Evolutionary conservation across 176 grass and related monocot genomes (phyloP).

Genomic region (Avena atlantica): DNA sequence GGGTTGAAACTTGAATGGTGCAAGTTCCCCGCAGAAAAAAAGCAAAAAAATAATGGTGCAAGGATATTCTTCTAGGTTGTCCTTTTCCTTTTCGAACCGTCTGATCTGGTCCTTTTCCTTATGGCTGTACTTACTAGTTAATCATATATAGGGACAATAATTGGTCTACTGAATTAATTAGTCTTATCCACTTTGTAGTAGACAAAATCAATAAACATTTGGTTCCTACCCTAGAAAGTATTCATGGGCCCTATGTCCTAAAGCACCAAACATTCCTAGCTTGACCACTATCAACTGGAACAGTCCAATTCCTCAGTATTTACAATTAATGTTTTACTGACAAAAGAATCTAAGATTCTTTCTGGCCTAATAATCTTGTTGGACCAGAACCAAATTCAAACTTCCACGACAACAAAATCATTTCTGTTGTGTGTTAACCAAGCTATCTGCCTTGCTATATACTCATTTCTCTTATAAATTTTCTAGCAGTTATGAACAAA

Average conservation of each 20-base stretch:
- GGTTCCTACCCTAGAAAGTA: not conserved
- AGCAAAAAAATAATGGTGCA: not conserved
- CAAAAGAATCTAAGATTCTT: not conserved
- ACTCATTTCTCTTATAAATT: not conserved
- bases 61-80: not conserved
- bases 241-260: not conserved
- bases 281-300: not conserved
- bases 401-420: not conserved
- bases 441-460: not conserved
- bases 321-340: not conserved
- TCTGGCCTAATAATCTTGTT: not conserved
- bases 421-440: not conserved
- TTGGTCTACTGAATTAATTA: not conserved
- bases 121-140: no score
- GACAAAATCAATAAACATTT: not conserved
- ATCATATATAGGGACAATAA: not conserved
- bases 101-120: not conserved
- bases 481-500: no score
- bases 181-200: slow-evolving; percentile 2
- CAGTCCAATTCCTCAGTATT: not conserved
- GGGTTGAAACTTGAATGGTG: no score
- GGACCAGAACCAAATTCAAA: not conserved
- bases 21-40: not conserved
- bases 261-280: not conserved
- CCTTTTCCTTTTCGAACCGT: not conserved